phyloP scores from a whole-genome alignment of 73 alveolate species.

The Diophrys appendiculata region DNA sequence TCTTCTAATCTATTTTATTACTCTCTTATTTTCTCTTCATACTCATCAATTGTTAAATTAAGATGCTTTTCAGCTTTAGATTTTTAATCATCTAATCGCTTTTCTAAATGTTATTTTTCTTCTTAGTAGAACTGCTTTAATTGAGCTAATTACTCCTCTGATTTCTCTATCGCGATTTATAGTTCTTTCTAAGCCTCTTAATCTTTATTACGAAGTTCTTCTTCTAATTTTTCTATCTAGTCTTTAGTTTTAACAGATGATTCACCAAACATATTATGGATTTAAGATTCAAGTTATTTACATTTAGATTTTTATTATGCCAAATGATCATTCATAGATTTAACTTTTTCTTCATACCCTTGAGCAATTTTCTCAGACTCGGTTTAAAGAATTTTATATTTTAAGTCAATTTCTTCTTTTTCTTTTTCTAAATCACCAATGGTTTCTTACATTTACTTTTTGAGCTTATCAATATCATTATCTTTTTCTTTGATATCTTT shows the following conservation, averaged over 20 bases:
- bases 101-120: neutral
- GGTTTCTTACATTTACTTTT: neutral
- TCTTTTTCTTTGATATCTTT: neutral
- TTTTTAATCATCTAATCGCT: neutral
- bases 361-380: neutral
- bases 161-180: neutral
- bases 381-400: neutral
- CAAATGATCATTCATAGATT: neutral
- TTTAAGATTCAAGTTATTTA: neutral
- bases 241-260: neutral
- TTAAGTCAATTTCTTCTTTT: constrained; percentile 37
- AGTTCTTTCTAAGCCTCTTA: neutral
- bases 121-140: neutral
- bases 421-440: constrained; percentile 18
- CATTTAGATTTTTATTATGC: neutral
- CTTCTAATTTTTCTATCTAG: neutral
- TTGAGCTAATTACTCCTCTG: neutral
- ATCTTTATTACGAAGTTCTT: neutral
- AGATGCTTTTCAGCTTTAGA: neutral
- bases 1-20: neutral
- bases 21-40: neutral
- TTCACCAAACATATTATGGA: neutral
- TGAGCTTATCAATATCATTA: constrained; percentile 6
- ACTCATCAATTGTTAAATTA: neutral
- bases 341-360: constrained; percentile 4